Evolutionary conservation across 2,329 filamentous ascomycete genomes (phyloP).

Genomic region (Penicillium palitans): DNA sequence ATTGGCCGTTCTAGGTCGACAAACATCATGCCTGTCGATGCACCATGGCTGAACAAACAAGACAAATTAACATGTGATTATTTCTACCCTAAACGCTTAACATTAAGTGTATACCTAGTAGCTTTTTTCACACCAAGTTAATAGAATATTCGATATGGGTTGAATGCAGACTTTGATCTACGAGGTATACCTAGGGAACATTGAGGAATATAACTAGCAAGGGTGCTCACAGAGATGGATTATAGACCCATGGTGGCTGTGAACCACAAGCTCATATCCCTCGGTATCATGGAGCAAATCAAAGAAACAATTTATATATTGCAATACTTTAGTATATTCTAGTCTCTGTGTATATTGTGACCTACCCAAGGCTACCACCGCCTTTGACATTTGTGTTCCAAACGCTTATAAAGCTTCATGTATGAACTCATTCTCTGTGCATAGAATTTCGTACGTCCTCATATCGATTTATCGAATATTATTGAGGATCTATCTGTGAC

Average conservation of each 20-base stretch:
- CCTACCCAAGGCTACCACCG: not conserved
- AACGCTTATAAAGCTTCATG: too few species aligned
- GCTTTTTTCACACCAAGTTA: not conserved
- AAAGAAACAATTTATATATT: not conserved
- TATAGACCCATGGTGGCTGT: not conserved
- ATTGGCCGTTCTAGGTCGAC: not conserved
- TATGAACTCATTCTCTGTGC: too few species aligned
- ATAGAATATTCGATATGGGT: not conserved
- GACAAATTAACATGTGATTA: constrained; percentile 7
- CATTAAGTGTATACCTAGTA: not conserved
- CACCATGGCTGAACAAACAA: not conserved
- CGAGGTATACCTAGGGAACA: not conserved
- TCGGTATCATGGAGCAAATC: not conserved
- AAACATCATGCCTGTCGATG: constrained; percentile 1
- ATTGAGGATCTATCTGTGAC: not conserved
- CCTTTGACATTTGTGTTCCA: not conserved
- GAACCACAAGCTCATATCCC: not conserved
- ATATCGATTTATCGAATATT: not conserved
- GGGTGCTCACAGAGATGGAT: not conserved
- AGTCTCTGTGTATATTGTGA: not conserved
- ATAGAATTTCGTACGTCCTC: not conserved
- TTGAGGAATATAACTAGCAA: not conserved
- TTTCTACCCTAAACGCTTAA: not conserved
- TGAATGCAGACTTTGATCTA: not conserved
- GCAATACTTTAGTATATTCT: not conserved